Conservation (phyloP, 2,329 filamentous ascomycete genomes). For the Kalaharituber pfeilii region DNA sequence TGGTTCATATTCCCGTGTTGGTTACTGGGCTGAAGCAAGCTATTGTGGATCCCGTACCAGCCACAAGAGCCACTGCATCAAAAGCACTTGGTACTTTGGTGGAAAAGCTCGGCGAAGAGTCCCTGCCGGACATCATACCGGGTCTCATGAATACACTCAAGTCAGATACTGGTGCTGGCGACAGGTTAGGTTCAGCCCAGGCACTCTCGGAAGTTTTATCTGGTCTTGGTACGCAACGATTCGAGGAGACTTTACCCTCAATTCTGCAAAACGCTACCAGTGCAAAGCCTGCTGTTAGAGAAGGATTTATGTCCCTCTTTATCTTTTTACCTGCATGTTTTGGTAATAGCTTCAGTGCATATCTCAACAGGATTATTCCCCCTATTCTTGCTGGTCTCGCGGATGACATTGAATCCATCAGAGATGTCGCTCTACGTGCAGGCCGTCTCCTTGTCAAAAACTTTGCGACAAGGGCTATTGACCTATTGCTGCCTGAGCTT, state of each 20-base stretch:
- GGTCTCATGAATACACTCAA: conserved; percentile 96
- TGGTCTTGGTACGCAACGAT: conserved; percentile 72
- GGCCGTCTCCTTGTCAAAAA: conserved; percentile 94
- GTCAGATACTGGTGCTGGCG: conserved; percentile 88
- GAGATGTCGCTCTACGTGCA: conserved; percentile 87
- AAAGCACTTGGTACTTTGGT: conserved; percentile 92
- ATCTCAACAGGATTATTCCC: conserved; percentile 87
- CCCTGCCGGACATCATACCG: conserved; percentile 89
- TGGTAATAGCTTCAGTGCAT: conserved; percentile 93
- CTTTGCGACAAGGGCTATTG: conserved; percentile 86
- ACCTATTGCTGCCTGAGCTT: conserved; percentile 80
- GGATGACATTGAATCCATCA: conserved; percentile 89
- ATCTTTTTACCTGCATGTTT: conserved; percentile 99
- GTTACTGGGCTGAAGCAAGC: conserved; percentile 79
- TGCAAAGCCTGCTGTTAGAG: conserved; percentile 71
- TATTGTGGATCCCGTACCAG: conserved; percentile 87
- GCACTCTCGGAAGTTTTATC: conserved; percentile 92
- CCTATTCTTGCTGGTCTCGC: conserved; percentile 86
- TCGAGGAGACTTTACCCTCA: conserved; percentile 91
- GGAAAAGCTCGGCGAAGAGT: conserved; percentile 93
- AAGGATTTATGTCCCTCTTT: conserved; percentile 98
- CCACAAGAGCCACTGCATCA: conserved; percentile 86
- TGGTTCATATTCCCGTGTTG: conserved; percentile 76
- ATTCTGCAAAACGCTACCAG: conserved; percentile 93
- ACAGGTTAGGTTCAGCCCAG: conserved; percentile 88